Evolutionary conservation across 805 yeast species (phyloP), one percentile per base, ranked within the genome.

Genomic region (Lipomyces starkeyi): DNA sequence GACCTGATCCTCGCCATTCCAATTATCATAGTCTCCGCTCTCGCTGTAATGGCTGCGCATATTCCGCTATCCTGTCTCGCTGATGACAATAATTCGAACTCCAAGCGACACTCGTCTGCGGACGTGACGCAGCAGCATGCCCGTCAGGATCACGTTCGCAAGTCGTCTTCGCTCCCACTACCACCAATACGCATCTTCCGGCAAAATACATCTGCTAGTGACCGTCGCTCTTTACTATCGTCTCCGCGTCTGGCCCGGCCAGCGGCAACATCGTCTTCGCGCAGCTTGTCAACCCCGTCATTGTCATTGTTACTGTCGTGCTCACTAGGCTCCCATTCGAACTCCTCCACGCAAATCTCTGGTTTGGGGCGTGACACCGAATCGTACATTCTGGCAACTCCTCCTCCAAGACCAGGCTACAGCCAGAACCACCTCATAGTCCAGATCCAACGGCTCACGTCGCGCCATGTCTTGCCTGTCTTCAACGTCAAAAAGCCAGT

Each of bases 341-440:
- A 20, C n/a, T n/a, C n/a, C 62, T 49, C 57, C 62, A 2, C 57
- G 56, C 34, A 55, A 6, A 17, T 43, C 53, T 20, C 25, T 27
- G 25, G 37, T 13, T 25, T 34, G 22, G 52, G 56, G 32, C 14
- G 27, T 47, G 11, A 29, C 20, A 32, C 17, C 60, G 64, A 61
- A 47, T 22, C 61, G 2, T 65, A 35, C 58, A 52, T 65, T 35
- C 68, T 65, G 34, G 66, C 66, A 5, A 32, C 66, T 2, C 69
- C 69, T 11, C 69, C 69, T 3, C 63, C 69, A 14, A 66, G 69
- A 9, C 22, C 55, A 6, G 60, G 59, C 43, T 29, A 37, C 53
- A 25, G 13, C 58, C 59, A 57, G 13, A 20, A 58, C 34, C 63
- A 57, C 22, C 63, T 66, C 34, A 54, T 63, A 25, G 59, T 43